Evolutionary conservation across 768 basidiomycete species (phyloP).

Genomic region (Omphalotus guepiniiformis): DNA sequence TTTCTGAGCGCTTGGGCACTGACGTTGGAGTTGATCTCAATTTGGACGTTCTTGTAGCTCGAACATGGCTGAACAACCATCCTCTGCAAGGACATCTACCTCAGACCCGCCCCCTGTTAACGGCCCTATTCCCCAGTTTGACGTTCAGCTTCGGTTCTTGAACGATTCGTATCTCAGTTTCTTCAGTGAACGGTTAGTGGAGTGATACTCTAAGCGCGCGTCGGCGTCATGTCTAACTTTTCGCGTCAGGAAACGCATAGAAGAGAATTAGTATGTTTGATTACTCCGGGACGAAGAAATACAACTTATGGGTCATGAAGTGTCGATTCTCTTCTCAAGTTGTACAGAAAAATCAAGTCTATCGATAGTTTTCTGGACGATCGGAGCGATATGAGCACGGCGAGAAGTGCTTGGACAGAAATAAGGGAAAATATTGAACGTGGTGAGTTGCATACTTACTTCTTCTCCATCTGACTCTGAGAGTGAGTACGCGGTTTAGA

Average conservation of each 20-base stretch:
- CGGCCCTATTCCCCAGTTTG: constrained; percentile 69
- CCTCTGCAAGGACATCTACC: constrained; percentile 4
- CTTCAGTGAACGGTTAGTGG: constrained; percentile 76
- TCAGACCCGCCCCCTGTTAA: constrained; percentile 4
- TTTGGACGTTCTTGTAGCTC: not conserved
- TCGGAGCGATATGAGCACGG: constrained; percentile 56
- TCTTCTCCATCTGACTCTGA: not conserved
- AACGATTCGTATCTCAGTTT: constrained; percentile 78
- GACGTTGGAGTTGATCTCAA: constrained; percentile 1
- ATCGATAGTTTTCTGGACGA: constrained; percentile 73
- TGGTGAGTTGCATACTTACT: constrained; percentile 38
- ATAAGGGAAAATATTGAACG: constrained; percentile 82
- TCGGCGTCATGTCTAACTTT: constrained; percentile 17
- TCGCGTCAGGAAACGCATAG: constrained; percentile 64
- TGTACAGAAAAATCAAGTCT: constrained; percentile 68
- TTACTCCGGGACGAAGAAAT: not conserved
- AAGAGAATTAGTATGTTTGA: constrained; percentile 72
- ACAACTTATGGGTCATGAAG: constrained; percentile 30
- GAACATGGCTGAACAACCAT: not conserved
- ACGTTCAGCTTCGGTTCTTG: constrained; percentile 62
- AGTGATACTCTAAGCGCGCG: constrained; percentile 13
- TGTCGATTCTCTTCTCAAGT: constrained; percentile 65
- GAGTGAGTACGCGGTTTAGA: constrained; percentile 41
- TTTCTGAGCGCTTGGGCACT: not conserved
- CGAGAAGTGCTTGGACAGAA: constrained; percentile 78